Evolutionary conservation across 139 green algal genomes (phyloP).

Genomic region (Yamagishiella unicocca): DNA sequence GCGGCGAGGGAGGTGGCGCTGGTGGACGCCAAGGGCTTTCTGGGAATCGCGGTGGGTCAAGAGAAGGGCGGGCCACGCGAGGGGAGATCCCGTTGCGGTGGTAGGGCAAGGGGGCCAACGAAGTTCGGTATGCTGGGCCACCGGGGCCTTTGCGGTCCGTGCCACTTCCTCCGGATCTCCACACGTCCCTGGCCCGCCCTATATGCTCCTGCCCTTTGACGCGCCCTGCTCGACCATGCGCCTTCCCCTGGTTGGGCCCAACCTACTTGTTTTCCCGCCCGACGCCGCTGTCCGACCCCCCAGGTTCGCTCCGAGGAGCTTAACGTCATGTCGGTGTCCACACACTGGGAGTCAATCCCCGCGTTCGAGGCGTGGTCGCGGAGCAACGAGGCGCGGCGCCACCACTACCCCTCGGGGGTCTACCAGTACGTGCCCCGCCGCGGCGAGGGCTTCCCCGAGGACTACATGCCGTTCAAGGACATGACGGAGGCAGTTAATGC

Average conservation of each 20-base stretch:
- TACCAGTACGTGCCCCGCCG: conserved; percentile 59
- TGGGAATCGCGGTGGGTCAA: conserved; percentile 3
- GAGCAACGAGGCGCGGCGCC: conserved; percentile 25
- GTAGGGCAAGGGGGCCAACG: not conserved
- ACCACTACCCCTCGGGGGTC: conserved; percentile 55
- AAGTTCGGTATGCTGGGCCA: not conserved
- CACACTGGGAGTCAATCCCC: conserved; percentile 49
- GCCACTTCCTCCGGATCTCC: not conserved
- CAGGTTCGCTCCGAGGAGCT: conserved; percentile 9
- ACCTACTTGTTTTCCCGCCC: not conserved
- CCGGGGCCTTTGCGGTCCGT: not conserved
- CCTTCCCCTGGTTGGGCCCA: not conserved
- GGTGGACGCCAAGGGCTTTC: conserved; percentile 6
- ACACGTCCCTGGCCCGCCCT: not conserved
- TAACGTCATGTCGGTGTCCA: not conserved
- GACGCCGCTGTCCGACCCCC: not conserved
- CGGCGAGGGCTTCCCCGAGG: conserved; percentile 63
- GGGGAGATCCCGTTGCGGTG: not conserved
- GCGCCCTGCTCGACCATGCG: not conserved
- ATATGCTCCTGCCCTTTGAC: not conserved
- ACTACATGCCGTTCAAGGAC: conserved; percentile 65
- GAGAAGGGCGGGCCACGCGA: not conserved
- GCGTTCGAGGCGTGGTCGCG: conserved; percentile 55
- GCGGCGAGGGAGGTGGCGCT: conserved; percentile 36
- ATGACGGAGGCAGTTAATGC: conserved; percentile 39